A percentile compares a stretch with the other conserved stretches of the same genome.
Conservation (phyloP, 768 basidiomycete genomes). For the Lentinula sp. region DNA sequence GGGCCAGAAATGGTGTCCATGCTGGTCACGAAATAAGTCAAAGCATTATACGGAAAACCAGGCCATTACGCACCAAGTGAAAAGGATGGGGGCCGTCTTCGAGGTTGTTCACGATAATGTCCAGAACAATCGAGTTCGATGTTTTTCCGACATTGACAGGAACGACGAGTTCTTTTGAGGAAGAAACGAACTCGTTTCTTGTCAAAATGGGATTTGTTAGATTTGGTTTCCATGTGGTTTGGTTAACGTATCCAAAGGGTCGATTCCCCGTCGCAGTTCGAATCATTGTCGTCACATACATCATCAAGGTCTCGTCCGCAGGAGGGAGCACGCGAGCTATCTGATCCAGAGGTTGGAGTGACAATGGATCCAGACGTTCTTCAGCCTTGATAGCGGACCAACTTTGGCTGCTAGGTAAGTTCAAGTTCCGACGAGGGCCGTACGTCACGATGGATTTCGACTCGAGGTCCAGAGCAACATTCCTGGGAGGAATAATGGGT, state of each 20-base stretch:
- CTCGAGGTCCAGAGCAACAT: conserved; percentile 4
- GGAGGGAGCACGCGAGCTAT: neutral
- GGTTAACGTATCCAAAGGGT: conserved; percentile 6
- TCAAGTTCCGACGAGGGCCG: neutral
- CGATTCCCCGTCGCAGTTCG: conserved; percentile 2
- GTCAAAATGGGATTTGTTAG: neutral
- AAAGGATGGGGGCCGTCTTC: conserved; percentile 8
- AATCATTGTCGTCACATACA: conserved; percentile 8
- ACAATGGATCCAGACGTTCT: conserved; percentile 3
- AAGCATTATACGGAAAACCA: neutral
- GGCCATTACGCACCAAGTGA: neutral
- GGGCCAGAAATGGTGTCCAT: conserved; percentile 9
- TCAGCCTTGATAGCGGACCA: neutral
- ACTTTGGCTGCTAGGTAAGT: neutral
- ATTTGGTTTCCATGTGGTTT: conserved; percentile 6
- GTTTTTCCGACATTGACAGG: neutral
- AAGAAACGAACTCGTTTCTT: neutral
- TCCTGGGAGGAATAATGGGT: neutral
- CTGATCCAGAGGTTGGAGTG: neutral
- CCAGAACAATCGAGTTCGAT: neutral
- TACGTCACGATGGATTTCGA: conserved; percentile 5
- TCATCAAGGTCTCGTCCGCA: conserved; percentile 1
- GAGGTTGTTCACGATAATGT: conserved; percentile 7
- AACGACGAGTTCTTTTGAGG: conserved; percentile 2
- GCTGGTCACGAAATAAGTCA: neutral